These are phyloP conservation scores for Plasmodium billcollinsi DNA, from an alignment of 169 alveolate species.

Conservation along the genomic window DNA sequence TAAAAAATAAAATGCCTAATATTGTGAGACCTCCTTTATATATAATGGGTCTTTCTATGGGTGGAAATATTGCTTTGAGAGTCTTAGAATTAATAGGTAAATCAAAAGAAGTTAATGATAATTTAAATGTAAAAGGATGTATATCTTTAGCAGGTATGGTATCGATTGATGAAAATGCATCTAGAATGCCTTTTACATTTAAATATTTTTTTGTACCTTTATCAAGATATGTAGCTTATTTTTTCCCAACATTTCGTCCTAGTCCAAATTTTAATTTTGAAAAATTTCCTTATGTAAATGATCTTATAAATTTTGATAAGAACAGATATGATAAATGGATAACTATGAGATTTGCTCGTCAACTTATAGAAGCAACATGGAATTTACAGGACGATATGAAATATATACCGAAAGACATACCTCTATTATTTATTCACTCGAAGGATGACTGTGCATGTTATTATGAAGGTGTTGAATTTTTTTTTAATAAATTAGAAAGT, in stretches of 20 bases:
- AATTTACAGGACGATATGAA: conserved; percentile 21
- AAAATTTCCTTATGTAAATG: neutral
- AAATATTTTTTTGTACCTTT: conserved; percentile 17
- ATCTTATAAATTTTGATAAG: conserved; percentile 61
- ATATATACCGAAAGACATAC: conserved; percentile 72
- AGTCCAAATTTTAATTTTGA: conserved; percentile 13
- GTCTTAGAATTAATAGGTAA: conserved; percentile 24
- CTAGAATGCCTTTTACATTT: neutral
- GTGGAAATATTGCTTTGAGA: conserved; percentile 81
- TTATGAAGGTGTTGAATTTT: neutral
- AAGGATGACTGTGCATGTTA: conserved; percentile 63
- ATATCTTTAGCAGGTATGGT: conserved; percentile 79
- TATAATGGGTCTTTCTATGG: conserved; percentile 81
- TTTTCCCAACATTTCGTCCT: conserved; percentile 6
- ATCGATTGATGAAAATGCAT: conserved; percentile 41
- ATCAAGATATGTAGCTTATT: conserved; percentile 14
- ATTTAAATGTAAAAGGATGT: conserved; percentile 75
- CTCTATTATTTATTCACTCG: conserved; percentile 73
- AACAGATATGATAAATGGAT: conserved; percentile 16
- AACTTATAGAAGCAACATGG: conserved; percentile 66
- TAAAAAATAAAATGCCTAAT: neutral
- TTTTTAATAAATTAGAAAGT: neutral
- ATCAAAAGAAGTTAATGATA: neutral
- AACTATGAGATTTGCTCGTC: conserved; percentile 29
- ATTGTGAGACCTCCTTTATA: conserved; percentile 33